These are phyloP conservation scores for Trematosphaeria pertusa DNA, from an alignment of 2,329 filamentous ascomycete genomes.

Conservation along the genomic window DNA sequence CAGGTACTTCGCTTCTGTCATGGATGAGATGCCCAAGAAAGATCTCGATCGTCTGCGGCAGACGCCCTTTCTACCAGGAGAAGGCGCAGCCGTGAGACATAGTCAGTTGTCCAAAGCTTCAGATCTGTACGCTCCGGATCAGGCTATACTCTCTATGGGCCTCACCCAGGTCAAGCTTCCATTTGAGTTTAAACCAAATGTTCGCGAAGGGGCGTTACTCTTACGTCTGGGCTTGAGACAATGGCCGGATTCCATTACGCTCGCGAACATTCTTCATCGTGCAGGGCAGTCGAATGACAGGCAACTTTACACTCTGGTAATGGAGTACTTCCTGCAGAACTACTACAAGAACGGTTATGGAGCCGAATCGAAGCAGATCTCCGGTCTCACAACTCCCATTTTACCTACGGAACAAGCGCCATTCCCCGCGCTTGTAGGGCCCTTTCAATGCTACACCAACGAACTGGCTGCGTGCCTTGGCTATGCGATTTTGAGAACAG, in stretches of 20 bases:
- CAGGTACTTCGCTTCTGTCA: constrained; percentile 90
- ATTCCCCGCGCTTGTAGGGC: constrained; percentile 70
- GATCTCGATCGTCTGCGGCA: constrained; percentile 81
- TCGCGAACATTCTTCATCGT: constrained; percentile 79
- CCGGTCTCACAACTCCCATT: constrained; percentile 53
- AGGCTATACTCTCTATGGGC: constrained; percentile 38
- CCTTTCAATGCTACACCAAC: constrained; percentile 83
- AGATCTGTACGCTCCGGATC: constrained; percentile 46
- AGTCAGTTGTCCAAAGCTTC: constrained; percentile 45
- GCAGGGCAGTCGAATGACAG: constrained; percentile 59
- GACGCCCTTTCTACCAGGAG: constrained; percentile 80
- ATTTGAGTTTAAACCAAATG: constrained; percentile 68
- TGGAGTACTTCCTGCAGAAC: constrained; percentile 83
- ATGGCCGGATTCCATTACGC: constrained; percentile 73
- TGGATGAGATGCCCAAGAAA: constrained; percentile 81
- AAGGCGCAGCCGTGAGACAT: constrained; percentile 45
- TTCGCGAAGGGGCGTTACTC: constrained; percentile 76
- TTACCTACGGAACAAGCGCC: constrained; percentile 74
- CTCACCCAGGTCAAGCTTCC: constrained; percentile 69
- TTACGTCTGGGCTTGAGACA: constrained; percentile 73
- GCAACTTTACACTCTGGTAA: constrained; percentile 69
- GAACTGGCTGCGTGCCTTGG: constrained; percentile 77
- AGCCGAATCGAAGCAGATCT: constrained; percentile 61
- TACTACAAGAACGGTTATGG: constrained; percentile 80
- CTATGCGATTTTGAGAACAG: constrained; percentile 76